Conservation (phyloP, 805 yeast genomes). For the Candida nitratophila region DNA sequence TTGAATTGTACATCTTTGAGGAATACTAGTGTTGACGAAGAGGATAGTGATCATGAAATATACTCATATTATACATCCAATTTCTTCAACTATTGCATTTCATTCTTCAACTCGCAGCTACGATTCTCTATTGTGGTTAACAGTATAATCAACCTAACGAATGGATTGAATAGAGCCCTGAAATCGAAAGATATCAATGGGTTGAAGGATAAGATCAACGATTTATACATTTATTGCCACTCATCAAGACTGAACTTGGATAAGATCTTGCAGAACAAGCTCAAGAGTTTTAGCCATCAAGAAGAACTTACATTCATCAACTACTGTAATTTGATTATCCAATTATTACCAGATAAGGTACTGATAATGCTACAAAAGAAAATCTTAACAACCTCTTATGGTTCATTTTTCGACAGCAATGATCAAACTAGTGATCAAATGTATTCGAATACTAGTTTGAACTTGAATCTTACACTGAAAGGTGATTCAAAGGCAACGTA, state of each 20-base stretch:
- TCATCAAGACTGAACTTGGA: slow-evolving; percentile 38
- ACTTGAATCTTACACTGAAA: slow-evolving; percentile 6
- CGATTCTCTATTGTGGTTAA: slow-evolving; percentile 40
- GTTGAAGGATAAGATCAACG: slow-evolving; percentile 41
- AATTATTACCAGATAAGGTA: slow-evolving; percentile 50
- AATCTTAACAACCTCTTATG: slow-evolving; percentile 21
- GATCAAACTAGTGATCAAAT: not conserved
- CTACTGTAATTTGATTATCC: slow-evolving; percentile 41
- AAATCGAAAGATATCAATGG: slow-evolving; percentile 33
- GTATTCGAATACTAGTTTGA: slow-evolving; percentile 7
- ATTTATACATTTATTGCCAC: slow-evolving; percentile 43
- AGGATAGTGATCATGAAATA: not conserved
- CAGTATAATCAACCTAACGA: slow-evolving; percentile 43
- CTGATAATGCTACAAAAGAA: slow-evolving; percentile 33
- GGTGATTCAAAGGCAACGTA: slow-evolving; percentile 18
- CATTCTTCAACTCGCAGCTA: slow-evolving; percentile 16
- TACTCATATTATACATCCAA: not conserved
- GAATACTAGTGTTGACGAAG: not conserved
- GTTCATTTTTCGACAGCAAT: not conserved
- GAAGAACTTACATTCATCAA: slow-evolving; percentile 37
- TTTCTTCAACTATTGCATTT: slow-evolving; percentile 9
- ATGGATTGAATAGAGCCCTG: slow-evolving; percentile 40
- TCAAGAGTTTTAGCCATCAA: slow-evolving; percentile 9
- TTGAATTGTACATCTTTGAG: not conserved
- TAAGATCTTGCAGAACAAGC: slow-evolving; percentile 12